Percentiles rank a stretch among this genome's conserved stretches.
Conservation (phyloP, 768 basidiomycete genomes). For the Strobilomyces confusus region DNA sequence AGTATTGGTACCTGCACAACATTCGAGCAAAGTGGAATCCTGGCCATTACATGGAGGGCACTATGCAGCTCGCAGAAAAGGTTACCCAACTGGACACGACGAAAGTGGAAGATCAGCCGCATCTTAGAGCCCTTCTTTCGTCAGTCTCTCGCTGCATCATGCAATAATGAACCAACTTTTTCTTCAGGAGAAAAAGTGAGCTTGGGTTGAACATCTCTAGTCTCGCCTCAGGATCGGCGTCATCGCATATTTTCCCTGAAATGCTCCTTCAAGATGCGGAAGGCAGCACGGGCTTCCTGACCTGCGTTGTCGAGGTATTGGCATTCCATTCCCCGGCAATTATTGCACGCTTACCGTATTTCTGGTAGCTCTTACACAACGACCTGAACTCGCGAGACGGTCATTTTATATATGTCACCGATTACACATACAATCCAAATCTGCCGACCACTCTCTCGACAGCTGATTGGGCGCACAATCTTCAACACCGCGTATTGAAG, state of each 20-base stretch:
- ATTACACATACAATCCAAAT: slow-evolving; percentile 54
- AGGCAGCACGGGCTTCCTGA: slow-evolving; percentile 40
- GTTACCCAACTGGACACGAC: slow-evolving; percentile 41
- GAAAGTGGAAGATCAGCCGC: slow-evolving; percentile 31
- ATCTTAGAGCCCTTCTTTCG: slow-evolving; percentile 51
- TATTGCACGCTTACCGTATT: background rate
- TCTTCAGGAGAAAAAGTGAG: slow-evolving; percentile 46
- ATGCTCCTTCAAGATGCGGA: slow-evolving; percentile 46
- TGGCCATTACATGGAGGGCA: slow-evolving; percentile 49
- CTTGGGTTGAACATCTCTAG: slow-evolving; percentile 25
- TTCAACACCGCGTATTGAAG: slow-evolving; percentile 49
- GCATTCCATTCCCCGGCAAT: background rate
- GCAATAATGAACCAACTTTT: slow-evolving; percentile 4
- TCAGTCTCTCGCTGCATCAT: slow-evolving; percentile 27
- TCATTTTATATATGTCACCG: slow-evolving; percentile 54
- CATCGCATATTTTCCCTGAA: slow-evolving; percentile 37
- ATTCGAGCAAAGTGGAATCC: slow-evolving; percentile 39
- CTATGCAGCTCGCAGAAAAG: slow-evolving; percentile 43
- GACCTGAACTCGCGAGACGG: slow-evolving; percentile 30
- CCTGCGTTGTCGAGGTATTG: slow-evolving; percentile 56
- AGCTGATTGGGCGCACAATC: slow-evolving; percentile 39
- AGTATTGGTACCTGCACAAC: slow-evolving; percentile 54
- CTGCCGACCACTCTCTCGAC: slow-evolving; percentile 30
- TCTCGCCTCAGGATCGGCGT: slow-evolving; percentile 22
- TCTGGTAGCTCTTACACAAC: slow-evolving; percentile 44